Percentiles rank a stretch among this genome's conserved stretches.
These are phyloP conservation scores for Monosporozyma servazzii DNA, from an alignment of 805 yeast species.

Conservation along the genomic window DNA sequence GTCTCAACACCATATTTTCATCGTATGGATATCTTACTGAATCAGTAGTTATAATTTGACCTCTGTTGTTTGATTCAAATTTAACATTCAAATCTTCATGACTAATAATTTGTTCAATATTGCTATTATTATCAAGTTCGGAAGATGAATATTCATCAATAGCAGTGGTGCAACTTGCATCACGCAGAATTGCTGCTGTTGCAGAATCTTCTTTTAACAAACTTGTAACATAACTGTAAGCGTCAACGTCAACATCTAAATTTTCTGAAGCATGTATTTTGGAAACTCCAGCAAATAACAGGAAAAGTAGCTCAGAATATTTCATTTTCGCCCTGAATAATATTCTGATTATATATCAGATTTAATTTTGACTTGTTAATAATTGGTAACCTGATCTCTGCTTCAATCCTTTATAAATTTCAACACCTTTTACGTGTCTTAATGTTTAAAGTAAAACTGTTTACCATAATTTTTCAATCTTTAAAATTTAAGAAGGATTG, in stretches of 20 bases:
- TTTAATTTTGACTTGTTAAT: neutral
- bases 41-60: neutral
- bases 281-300: neutral
- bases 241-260: constrained; percentile 1
- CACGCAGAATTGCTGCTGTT: neutral
- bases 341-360: neutral
- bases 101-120: neutral
- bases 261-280: neutral
- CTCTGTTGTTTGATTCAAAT: neutral
- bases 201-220: neutral
- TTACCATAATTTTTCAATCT: neutral
- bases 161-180: neutral
- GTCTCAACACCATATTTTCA: constrained; percentile 55
- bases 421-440: neutral
- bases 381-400: neutral
- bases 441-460: neutral
- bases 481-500: neutral
- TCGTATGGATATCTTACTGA: constrained; percentile 37
- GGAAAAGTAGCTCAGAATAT: neutral
- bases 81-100: neutral
- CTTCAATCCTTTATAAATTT: no score
- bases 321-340: neutral
- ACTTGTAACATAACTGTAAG: neutral
- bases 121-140: neutral
- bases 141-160: neutral